Evolutionary conservation across 2,329 filamentous ascomycete species (phyloP).

Genomic region (Laburnicola sp.): DNA sequence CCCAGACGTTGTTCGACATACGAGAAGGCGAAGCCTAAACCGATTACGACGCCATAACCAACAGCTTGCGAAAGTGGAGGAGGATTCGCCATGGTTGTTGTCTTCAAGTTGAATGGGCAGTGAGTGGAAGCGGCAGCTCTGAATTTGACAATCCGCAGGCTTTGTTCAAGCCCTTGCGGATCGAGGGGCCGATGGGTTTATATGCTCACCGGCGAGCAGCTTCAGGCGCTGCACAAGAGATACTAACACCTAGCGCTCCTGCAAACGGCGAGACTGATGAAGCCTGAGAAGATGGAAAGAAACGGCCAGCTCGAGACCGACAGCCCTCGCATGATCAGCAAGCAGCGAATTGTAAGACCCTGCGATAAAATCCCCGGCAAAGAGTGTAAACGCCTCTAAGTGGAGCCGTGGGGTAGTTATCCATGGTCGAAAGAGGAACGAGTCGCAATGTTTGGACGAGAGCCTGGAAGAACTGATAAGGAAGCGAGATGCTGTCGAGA

Average conservation of each 20-base stretch:
- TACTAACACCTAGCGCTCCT: conserved; percentile 9
- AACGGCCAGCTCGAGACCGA: conserved; percentile 7
- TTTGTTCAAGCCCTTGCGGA: not conserved
- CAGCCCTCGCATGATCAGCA: conserved; percentile 8
- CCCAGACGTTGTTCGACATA: conserved; percentile 27
- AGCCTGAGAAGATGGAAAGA: conserved; percentile 17
- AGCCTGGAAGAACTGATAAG: conserved; percentile 26
- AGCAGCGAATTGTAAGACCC: conserved; percentile 11
- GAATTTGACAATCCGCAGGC: not conserved
- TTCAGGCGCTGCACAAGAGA: not conserved
- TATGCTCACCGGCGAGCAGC: conserved; percentile 15
- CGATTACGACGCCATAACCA: conserved; percentile 78
- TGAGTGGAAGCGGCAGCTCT: not conserved
- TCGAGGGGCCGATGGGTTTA: conserved; percentile 16
- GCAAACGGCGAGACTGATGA: conserved; percentile 9
- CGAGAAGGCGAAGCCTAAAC: conserved; percentile 73
- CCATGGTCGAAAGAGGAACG: conserved; percentile 16
- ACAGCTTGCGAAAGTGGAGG: conserved; percentile 60
- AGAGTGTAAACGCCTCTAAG: conserved; percentile 19
- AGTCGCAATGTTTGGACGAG: conserved; percentile 16
- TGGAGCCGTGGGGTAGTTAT: conserved; percentile 19
- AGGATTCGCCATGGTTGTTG: conserved; percentile 24
- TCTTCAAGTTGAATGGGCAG: not conserved
- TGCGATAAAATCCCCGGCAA: conserved; percentile 15
- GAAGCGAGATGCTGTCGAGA: conserved; percentile 20